phyloP scores from a whole-genome alignment of 192 early-diverging fungal species.

The Cladochytrium replicatum region DNA sequence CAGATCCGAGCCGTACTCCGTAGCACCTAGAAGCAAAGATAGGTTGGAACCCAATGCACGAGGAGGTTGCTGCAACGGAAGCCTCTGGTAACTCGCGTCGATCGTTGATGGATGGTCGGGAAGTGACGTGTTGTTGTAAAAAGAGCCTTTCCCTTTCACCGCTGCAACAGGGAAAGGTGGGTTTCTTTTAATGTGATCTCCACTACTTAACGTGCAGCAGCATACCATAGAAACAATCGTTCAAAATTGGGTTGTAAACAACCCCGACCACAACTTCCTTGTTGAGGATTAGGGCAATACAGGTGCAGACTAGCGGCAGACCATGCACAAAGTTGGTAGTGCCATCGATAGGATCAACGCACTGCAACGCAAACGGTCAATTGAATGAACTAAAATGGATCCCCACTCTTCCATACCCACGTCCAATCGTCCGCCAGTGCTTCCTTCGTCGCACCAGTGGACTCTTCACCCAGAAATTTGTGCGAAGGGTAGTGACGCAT shows the following conservation, averaged over 20 bases:
- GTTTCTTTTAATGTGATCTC: no score
- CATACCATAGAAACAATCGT: slow-evolving; percentile 65
- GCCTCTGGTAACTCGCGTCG: not conserved
- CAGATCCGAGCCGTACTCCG: slow-evolving; percentile 78
- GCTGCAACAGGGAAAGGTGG: no score
- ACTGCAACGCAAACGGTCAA: slow-evolving; percentile 75
- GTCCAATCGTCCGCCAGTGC: not conserved
- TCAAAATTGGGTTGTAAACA: slow-evolving; percentile 80
- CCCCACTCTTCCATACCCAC: not conserved
- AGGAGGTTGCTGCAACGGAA: slow-evolving; percentile 50
- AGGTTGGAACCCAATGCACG: slow-evolving; percentile 48
- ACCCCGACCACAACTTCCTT: slow-evolving; percentile 75
- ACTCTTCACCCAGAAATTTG: slow-evolving; percentile 86
- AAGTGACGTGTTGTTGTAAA: slow-evolving; percentile 34
- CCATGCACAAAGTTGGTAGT: slow-evolving; percentile 42
- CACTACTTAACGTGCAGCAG: no score
- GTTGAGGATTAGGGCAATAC: slow-evolving; percentile 69
- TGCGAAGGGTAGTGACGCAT: slow-evolving; percentile 51
- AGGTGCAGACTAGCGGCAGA: slow-evolving; percentile 77
- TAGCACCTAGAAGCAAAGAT: slow-evolving; percentile 58
- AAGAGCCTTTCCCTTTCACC: slow-evolving; percentile 53
- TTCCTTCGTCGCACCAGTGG: not conserved
- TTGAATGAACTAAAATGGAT: slow-evolving; percentile 21
- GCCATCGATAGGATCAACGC: slow-evolving; percentile 47
- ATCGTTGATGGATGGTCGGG: not conserved